Conservation (phyloP, 371 early-diverging fungal genomes). For the Phascolomyces articulosus region DNA sequence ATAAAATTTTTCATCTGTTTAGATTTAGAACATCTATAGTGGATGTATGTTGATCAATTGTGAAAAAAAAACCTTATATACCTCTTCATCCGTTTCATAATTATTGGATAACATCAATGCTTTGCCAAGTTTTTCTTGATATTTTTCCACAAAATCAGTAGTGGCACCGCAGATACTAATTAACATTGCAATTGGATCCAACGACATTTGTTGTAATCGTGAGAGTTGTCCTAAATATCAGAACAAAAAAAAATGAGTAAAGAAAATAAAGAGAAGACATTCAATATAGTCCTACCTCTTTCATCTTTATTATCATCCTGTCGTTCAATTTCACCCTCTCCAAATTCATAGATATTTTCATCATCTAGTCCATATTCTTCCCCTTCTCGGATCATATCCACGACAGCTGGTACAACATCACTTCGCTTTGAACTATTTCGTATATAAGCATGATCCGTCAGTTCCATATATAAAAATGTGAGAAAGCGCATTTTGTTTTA, state of each 20-base stretch:
- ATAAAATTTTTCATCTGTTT: background rate
- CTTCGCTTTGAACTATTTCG: constrained; percentile 29
- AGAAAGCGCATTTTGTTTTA: too few relatives aligned
- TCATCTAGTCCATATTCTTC: constrained; percentile 21
- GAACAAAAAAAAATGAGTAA: background rate
- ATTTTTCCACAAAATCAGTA: constrained; percentile 30
- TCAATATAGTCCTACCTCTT: constrained; percentile 23
- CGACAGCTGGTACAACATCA: constrained; percentile 30
- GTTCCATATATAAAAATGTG: too few relatives aligned
- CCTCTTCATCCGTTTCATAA: constrained; percentile 36
- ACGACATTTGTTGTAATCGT: constrained; percentile 23
- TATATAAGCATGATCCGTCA: background rate
- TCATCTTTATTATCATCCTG: constrained; percentile 21
- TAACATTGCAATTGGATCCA: constrained; percentile 37
- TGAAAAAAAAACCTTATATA: too few relatives aligned
- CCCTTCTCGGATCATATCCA: constrained; percentile 27
- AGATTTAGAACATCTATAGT: too few relatives aligned
- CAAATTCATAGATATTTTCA: constrained; percentile 25
- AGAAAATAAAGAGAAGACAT: background rate
- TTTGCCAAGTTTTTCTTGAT: constrained; percentile 27
- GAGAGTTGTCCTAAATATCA: background rate
- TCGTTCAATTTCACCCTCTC: constrained; percentile 22
- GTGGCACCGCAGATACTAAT: constrained; percentile 34
- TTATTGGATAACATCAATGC: constrained; percentile 20
- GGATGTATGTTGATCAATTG: too few relatives aligned